Percentiles rank a stretch among this genome's conserved stretches.
phyloP scores from a whole-genome alignment of 2,329 filamentous ascomycete genomes.

The Clonostachys chloroleuca region DNA sequence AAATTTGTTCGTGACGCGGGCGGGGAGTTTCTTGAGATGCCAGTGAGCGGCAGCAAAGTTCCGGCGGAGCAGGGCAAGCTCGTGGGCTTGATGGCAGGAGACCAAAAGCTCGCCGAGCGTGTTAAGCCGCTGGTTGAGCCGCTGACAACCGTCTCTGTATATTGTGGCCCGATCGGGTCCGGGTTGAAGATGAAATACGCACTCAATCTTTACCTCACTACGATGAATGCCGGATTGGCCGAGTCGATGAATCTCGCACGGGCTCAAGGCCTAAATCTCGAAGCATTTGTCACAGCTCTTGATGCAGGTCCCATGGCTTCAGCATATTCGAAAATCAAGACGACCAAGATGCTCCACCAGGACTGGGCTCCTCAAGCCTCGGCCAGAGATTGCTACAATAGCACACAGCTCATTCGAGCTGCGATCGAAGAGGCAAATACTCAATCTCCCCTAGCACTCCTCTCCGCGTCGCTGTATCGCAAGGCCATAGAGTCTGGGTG shows the following conservation, averaged over 20 bases:
- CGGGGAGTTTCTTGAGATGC: constrained; percentile 24
- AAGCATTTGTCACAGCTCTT: constrained; percentile 18
- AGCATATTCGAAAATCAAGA: constrained; percentile 17
- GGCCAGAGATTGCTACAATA: constrained; percentile 21
- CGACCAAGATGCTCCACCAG: constrained; percentile 16
- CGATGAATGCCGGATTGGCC: constrained; percentile 20
- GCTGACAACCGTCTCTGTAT: constrained; percentile 20
- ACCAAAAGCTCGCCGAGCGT: constrained; percentile 11
- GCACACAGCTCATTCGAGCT: constrained; percentile 15
- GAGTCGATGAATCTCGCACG: constrained; percentile 23
- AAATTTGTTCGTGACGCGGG: constrained; percentile 12
- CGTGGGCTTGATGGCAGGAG: constrained; percentile 25
- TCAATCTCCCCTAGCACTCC: constrained; percentile 11
- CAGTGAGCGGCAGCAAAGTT: constrained; percentile 24
- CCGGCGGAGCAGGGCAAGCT: constrained; percentile 23
- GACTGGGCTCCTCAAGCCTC: constrained; percentile 22
- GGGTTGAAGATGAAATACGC: constrained; percentile 24
- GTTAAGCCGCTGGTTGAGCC: constrained; percentile 13
- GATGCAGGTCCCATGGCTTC: constrained; percentile 22
- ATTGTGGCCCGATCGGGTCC: constrained; percentile 22
- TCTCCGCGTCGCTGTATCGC: constrained; percentile 13
- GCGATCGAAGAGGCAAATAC: constrained; percentile 11
- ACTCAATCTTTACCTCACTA: constrained; percentile 19
- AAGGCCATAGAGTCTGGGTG: constrained; percentile 11
- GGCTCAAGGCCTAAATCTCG: constrained; percentile 20